phyloP scores from a whole-genome alignment of 2,329 filamentous ascomycete genomes.

The Hirsutella rhossiliensis region DNA sequence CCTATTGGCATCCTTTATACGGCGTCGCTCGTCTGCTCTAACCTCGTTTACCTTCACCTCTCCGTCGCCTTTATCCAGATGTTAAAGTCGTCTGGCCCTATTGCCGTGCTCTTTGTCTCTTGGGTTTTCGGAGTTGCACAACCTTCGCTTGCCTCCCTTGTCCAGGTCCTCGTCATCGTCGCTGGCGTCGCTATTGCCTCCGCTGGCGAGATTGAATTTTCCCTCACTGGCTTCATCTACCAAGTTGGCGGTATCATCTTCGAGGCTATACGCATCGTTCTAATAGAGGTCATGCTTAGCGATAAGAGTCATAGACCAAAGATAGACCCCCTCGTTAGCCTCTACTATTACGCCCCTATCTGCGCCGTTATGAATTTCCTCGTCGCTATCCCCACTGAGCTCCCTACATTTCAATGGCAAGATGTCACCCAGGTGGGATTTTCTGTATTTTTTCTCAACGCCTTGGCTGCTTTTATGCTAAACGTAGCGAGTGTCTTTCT shows the following conservation, averaged over 20 bases:
- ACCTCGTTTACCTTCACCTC: slow-evolving; percentile 56
- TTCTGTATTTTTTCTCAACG: slow-evolving; percentile 57
- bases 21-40: slow-evolving; percentile 53
- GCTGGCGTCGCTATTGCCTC: slow-evolving; percentile 39
- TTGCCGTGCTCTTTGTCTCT: slow-evolving; percentile 53
- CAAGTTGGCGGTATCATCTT: slow-evolving; percentile 68
- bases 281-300: slow-evolving; percentile 75
- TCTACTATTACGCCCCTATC: slow-evolving; percentile 83
- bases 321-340: slow-evolving; percentile 79
- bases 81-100: slow-evolving; percentile 56
- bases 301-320: slow-evolving; percentile 61
- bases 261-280: slow-evolving; percentile 69
- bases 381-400: slow-evolving; percentile 57
- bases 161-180: slow-evolving; percentile 40
- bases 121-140: slow-evolving; percentile 45
- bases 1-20: slow-evolving; percentile 57
- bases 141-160: slow-evolving; percentile 29
- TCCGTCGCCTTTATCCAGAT: slow-evolving; percentile 60
- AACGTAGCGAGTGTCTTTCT: slow-evolving; percentile 81
- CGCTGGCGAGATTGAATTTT: slow-evolving; percentile 56
- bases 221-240: slow-evolving; percentile 51
- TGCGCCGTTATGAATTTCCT: slow-evolving; percentile 71
- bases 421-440: slow-evolving; percentile 56
- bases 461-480: slow-evolving; percentile 63
- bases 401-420: slow-evolving; percentile 50